A percentile compares a stretch with the other conserved stretches of the same genome.
Conservation (phyloP, 495 filamentous ascomycete species). For the Tuber melanosporum region DNA sequence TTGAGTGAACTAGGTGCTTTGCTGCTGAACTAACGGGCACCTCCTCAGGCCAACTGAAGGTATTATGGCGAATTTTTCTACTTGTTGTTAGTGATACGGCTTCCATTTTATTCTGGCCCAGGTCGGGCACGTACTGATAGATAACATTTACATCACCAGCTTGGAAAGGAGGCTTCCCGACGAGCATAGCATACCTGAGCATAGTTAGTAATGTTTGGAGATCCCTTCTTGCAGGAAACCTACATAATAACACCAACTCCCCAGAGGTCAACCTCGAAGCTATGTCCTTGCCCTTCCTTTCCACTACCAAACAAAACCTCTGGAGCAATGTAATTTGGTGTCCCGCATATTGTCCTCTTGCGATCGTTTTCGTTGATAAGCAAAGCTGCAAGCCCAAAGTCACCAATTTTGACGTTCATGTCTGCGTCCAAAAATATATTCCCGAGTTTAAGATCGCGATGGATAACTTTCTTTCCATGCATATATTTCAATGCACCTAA, state of each 20-base stretch:
- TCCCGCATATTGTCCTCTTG: conserved; percentile 89
- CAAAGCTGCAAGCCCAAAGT: conserved; percentile 94
- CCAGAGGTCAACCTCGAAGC: conserved; percentile 83
- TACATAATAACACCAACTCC: conserved; percentile 93
- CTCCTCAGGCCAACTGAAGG: conserved; percentile 38
- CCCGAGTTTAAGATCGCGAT: conserved; percentile 95
- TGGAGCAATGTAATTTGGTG: conserved; percentile 96
- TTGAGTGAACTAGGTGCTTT: conserved; percentile 69
- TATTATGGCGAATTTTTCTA: conserved; percentile 38
- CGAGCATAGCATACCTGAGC: conserved; percentile 67
- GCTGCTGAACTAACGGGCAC: conserved; percentile 44
- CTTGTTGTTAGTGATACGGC: conserved; percentile 25
- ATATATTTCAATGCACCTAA: conserved; percentile 96
- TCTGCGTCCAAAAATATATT: conserved; percentile 92
- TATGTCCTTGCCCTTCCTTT: conserved; percentile 39
- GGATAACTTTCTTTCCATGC: conserved; percentile 87
- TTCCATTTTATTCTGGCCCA: conserved; percentile 24
- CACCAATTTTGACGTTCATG: conserved; percentile 97
- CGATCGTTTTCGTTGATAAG: conserved; percentile 77
- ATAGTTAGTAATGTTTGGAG: not conserved
- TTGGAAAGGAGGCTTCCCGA: conserved; percentile 83
- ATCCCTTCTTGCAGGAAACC: conserved; percentile 36
- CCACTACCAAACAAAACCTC: conserved; percentile 56
- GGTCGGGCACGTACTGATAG: conserved; percentile 48
- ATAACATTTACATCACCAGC: conserved; percentile 80